Base-by-base conservation (phyloP, 75 land plant genomes). In the Selaginella tamariscina region DNA sequence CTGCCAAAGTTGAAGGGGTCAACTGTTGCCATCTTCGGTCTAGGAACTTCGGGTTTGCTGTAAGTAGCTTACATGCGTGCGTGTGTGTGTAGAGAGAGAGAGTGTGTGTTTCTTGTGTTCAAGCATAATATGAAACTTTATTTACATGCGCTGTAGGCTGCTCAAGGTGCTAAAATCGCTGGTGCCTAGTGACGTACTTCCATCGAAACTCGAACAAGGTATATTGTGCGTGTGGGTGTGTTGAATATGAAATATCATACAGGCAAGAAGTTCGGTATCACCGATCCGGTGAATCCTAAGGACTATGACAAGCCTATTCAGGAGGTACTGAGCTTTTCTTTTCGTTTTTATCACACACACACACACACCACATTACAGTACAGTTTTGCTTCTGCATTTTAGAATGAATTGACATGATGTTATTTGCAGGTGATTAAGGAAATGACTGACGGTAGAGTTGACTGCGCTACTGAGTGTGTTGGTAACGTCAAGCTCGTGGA, bases 401-500 rank as follows among this genome's bases (percentile, higher is more conserved):
- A 8, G 5, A 9, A 5, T 5, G 5, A 5, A 5, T 15, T 5
- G 49, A 39, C 49, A 5, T 5, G 5, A 5, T 15, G 11, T 0
- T 24, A n/a, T 15, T 39, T 31, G 63, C 77, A 93, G 98, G 88
- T 86, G 29, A 75, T 89, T 2, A 76, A 80, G 57, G 77, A 80
- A 1, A 71, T 84, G 30, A 85, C 86, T 29, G 79, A 72, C 68
- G 98, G 95, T 49, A 96, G 98, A 11, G 91, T 85, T 18, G 96
- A 89, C 64, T 93, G 89, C 64, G 71, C 82, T 49, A 86, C 89
- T 83, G 98, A 93, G 78, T 93, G 98, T 57, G 73, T 90, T 30
- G 98, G 96, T 31, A 83, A 86, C 69, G 83, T 81, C 2, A 84
- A 75, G 29, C 69, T 86, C 57, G 56, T 93, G 24, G 55, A 82